These are phyloP conservation scores for Salix udensis DNA, from an alignment of 345 rosid species.

Conservation along the genomic window DNA sequence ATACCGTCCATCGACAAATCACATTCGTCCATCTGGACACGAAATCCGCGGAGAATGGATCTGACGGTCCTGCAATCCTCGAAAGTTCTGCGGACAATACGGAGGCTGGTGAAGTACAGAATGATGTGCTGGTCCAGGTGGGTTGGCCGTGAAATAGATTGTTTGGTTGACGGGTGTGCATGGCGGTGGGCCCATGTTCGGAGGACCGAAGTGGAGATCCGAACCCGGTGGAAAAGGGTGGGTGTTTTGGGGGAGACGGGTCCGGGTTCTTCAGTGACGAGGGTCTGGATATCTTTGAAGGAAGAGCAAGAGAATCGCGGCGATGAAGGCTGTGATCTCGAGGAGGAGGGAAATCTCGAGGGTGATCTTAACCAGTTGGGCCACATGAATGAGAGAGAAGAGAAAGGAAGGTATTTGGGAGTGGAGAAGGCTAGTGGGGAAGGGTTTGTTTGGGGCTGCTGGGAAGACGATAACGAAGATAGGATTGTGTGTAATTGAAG, in stretches of 20 bases:
- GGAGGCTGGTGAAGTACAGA: conserved; percentile 28
- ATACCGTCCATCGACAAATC: conserved; percentile 23
- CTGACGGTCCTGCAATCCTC: conserved; percentile 29
- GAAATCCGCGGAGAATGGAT: conserved; percentile 22
- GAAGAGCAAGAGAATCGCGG: conserved; percentile 41
- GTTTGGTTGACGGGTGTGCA: conserved; percentile 13
- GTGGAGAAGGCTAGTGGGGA: not conserved
- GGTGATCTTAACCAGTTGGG: conserved; percentile 50
- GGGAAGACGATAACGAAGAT: not conserved
- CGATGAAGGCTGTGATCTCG: not conserved
- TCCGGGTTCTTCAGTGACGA: conserved; percentile 35
- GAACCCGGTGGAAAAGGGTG: conserved; percentile 60
- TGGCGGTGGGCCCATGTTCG: conserved; percentile 37
- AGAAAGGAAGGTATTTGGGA: not conserved
- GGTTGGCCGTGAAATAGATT: not conserved
- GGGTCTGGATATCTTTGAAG: conserved; percentile 66
- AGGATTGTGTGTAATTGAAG: not conserved
- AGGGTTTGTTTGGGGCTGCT: not conserved
- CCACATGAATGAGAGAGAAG: conserved; percentile 31
- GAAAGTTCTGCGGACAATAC: conserved; percentile 23
- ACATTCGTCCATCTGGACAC: conserved; percentile 23
- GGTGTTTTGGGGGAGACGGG: conserved; percentile 23
- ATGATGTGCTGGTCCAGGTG: conserved; percentile 4
- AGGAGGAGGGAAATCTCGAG: not conserved
- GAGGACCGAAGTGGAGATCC: conserved; percentile 43